A percentile compares a stretch with the other conserved stretches of the same genome.
Conservation (phyloP, 2,329 filamentous ascomycete genomes). For the Gnomoniopsis sp. region DNA sequence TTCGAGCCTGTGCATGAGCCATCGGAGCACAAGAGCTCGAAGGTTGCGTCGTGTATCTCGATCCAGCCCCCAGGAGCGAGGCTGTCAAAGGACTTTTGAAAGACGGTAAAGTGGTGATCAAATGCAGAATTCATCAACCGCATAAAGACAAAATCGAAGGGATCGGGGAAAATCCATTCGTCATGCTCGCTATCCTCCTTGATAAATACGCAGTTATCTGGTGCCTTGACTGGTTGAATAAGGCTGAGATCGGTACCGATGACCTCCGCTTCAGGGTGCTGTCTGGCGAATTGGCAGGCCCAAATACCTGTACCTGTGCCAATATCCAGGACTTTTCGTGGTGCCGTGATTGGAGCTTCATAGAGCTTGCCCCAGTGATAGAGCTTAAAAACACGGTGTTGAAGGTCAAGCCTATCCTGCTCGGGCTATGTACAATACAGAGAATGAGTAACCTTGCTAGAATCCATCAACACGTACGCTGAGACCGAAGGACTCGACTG, state of each 20-base stretch:
- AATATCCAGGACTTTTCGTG: slow-evolving; percentile 43
- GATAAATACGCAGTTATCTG: slow-evolving; percentile 51
- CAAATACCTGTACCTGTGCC: slow-evolving; percentile 46
- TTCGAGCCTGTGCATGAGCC: slow-evolving; percentile 29
- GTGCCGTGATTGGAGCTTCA: slow-evolving; percentile 40
- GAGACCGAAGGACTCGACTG: background rate
- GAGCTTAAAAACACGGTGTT: slow-evolving; percentile 37
- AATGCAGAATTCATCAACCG: slow-evolving; percentile 48
- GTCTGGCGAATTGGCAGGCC: slow-evolving; percentile 44
- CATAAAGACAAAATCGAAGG: slow-evolving; percentile 52
- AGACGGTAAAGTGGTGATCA: slow-evolving; percentile 42
- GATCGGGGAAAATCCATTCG: slow-evolving; percentile 42
- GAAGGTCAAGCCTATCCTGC: slow-evolving; percentile 35
- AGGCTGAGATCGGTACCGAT: slow-evolving; percentile 44
- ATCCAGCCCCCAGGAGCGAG: slow-evolving; percentile 35
- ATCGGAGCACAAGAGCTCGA: slow-evolving; percentile 28
- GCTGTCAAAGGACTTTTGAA: slow-evolving; percentile 42
- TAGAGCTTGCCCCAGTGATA: slow-evolving; percentile 38
- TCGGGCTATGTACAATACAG: slow-evolving; percentile 17
- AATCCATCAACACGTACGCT: background rate
- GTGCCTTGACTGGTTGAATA: slow-evolving; percentile 37
- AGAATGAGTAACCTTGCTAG: background rate
- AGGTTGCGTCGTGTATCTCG: slow-evolving; percentile 32
- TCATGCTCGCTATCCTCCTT: slow-evolving; percentile 51
- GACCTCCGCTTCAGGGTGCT: slow-evolving; percentile 35